Evolutionary conservation across 1,139 yeast species (phyloP), one percentile per base, ranked within the genome.

Genomic region (Saccharomyces uvarum): DNA sequence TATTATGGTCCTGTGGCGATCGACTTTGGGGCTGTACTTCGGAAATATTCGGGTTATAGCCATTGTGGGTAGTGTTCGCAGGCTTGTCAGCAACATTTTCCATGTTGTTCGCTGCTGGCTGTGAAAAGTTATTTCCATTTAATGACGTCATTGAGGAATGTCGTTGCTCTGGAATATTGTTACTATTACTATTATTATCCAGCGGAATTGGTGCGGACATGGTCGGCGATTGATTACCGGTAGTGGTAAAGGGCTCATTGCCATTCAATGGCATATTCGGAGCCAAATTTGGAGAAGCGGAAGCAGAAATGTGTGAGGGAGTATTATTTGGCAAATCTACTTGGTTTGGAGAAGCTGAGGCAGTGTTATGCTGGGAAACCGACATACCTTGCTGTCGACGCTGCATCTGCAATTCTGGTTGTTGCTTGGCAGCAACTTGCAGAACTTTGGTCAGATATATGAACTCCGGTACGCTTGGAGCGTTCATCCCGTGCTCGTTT

Each of bases 401-500:
- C 51, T 56, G 58, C 53, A 66, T 69, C 50, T 71, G 70, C 16
- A 66, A 62, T 54, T 64, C 66, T 66, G 70, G 75, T 64, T 75
- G 79, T 56, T 76, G 79, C 55, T 72, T 75, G 50, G 83, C 83
- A 55, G 83, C 78, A 52, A 73, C 75, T 63, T 79, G 79, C 57
- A 83, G 72, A 53, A 81, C 73, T 61, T 78, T 82, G 47, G 84
- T 79, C 61, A 82, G 75, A 59, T 80, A 83, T 48, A 79, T 76
- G 66, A 79, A 83, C 69, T 83, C 88, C 14, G 84, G 83, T 33
- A 81, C 80, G 58, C 78, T 79, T 9, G 77, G 76, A 1, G 83
- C 88, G 59, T 78, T 81, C 50, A 82, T 86, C n/a, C 88, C 87
- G 63, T 75, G 81, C 63, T 83, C 85, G 54, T 76, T 75, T 56